These are phyloP conservation scores for Penicillium hordei DNA, from an alignment of 2,329 filamentous ascomycete genomes.

Conservation along the genomic window DNA sequence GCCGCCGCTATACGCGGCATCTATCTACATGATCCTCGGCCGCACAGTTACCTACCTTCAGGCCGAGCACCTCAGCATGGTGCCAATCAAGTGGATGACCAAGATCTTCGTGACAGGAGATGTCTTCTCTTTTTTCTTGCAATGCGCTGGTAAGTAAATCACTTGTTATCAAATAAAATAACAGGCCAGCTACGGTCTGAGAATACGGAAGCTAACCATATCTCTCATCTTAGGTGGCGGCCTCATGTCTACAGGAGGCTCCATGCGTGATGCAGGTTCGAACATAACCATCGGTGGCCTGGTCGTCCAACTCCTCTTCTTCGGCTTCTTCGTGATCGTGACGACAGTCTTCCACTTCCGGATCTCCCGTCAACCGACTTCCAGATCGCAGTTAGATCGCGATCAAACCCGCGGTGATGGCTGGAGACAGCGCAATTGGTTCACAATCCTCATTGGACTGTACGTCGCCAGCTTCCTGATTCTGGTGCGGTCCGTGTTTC, in stretches of 20 bases:
- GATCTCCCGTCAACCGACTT: constrained; percentile 27
- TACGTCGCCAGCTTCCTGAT: constrained; percentile 26
- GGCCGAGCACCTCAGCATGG: constrained; percentile 35
- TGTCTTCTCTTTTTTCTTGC: constrained; percentile 35
- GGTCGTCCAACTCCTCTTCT: constrained; percentile 58
- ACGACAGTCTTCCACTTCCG: constrained; percentile 53
- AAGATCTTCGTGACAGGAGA: constrained; percentile 40
- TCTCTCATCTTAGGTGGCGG: constrained; percentile 27
- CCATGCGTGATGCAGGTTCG: constrained; percentile 20
- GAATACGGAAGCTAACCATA: not conserved
- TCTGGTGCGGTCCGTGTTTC: constrained; percentile 29
- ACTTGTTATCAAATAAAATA: not conserved
- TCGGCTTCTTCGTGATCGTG: constrained; percentile 56
- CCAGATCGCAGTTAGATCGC: constrained; percentile 14
- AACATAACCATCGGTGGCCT: constrained; percentile 57
- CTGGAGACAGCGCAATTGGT: constrained; percentile 22
- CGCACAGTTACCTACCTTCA: constrained; percentile 36
- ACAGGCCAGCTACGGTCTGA: not conserved
- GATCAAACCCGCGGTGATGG: constrained; percentile 7
- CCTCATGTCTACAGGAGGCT: constrained; percentile 27
- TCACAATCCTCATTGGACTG: constrained; percentile 19
- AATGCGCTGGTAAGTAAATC: constrained; percentile 25
- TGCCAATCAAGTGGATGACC: constrained; percentile 39
- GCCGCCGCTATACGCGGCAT: constrained; percentile 43
- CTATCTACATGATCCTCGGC: constrained; percentile 42